A percentile compares a stretch with the other conserved stretches of the same genome.
Evolutionary conservation across 371 early-diverging fungal species (phyloP).

Genomic region (Mortierella sp.): DNA sequence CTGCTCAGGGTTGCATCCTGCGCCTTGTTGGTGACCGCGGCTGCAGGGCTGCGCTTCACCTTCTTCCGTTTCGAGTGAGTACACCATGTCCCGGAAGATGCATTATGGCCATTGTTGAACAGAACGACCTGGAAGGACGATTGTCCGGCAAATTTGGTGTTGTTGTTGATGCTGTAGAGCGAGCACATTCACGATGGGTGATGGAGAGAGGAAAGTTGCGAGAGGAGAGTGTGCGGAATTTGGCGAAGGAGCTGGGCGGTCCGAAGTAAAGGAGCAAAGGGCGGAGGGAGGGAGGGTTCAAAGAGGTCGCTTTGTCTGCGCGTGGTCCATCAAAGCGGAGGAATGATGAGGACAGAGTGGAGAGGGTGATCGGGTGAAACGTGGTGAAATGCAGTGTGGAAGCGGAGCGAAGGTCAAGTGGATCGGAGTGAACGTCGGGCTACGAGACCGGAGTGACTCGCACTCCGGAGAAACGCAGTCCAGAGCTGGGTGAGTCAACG

Average conservation of each 20-base stretch:
- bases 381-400: too few relatives aligned
- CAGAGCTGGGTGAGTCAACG: too few relatives aligned
- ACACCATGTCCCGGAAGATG: constrained; percentile 12
- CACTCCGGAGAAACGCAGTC: too few relatives aligned
- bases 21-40: constrained; percentile 9
- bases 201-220: not conserved
- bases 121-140: constrained; percentile 46
- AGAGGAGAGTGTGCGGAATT: not conserved
- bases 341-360: not conserved
- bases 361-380: too few relatives aligned
- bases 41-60: constrained; percentile 22
- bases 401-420: too few relatives aligned
- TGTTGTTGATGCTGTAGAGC: constrained; percentile 53
- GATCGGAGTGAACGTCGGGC: too few relatives aligned
- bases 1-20: too few relatives aligned
- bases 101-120: constrained; percentile 12
- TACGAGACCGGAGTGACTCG: too few relatives aligned
- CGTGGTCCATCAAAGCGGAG: constrained; percentile 1
- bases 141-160: constrained; percentile 32
- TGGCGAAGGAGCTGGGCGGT: not conserved
- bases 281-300: not conserved
- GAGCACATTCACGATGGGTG: constrained; percentile 41
- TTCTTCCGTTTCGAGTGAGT: constrained; percentile 27
- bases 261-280: not conserved
- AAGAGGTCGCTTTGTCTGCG: constrained; percentile 8